Base-by-base conservation (phyloP, 306 rosid genomes). In the Dalbergia cultrata region DNA sequence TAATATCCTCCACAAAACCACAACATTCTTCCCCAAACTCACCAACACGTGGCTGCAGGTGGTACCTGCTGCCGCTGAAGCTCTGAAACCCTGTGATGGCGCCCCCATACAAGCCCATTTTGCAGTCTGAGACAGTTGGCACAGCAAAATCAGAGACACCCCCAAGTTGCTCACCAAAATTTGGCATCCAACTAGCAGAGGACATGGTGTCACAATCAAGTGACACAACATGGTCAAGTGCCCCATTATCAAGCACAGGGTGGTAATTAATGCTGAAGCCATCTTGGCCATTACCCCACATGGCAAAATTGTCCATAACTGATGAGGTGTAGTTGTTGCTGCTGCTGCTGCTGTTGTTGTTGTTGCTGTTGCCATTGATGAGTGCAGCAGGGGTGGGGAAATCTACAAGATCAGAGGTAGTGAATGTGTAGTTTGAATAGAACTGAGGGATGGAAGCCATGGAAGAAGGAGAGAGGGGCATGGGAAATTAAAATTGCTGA, bases 391-490 rank as follows among this genome's bases (percentile, higher is more conserved):
- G 33, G 1, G 77, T 34, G 9, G 85, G 52, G 56, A 84, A 76
- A 18, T 77, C 85, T 0, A 67, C 45, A 41, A 86, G 69, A 65
- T 80, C 71, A 49, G 72, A 12, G 75, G 86, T 45, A 56, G 86
- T 81, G 78, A 87, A 86, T 9, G 89, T 56, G 53, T 80, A 81
- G 85, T 78, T 82, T 76, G 87, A 37, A 79, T 89, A 88, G 82
- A 90, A 85, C 14, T 87, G 88, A 79, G 86, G 85, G 80, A 81
- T 65, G 67, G 91, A 85, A 76, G 85, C 87, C 94, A 92, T 92
- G 70, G 79, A 66, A 49, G 85, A 78, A 31, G 70, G 70, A 19
- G 74, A 79, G 64, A 79, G 78, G 43, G 83, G 75, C 78, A 43
- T 72, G 72, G 65, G 50, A 70, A 44, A 59, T 9, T 57, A 37